Conservation (phyloP, 2,329 filamentous ascomycete species). For the Stenocarpella maydis region DNA sequence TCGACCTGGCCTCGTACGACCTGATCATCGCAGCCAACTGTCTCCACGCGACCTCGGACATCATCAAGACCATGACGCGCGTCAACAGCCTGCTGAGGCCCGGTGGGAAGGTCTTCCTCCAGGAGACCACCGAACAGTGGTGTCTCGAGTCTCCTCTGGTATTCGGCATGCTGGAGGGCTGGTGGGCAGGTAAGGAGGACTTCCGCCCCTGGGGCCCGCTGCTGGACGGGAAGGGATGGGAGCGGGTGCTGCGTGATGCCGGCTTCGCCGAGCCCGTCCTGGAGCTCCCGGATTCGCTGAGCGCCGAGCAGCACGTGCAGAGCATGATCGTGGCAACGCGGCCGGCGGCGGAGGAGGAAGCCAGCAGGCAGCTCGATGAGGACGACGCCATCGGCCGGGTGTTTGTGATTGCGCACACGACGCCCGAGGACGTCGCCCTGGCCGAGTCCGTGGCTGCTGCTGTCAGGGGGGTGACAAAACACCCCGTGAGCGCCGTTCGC, state of each 20-base stretch:
- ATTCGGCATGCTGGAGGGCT: constrained; percentile 49
- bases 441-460: constrained; percentile 24
- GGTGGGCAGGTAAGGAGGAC: constrained; percentile 44
- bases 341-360: constrained; percentile 21
- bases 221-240: constrained; percentile 28
- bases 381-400: constrained; percentile 31
- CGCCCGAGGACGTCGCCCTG: constrained; percentile 14
- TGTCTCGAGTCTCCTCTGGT: constrained; percentile 37
- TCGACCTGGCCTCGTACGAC: constrained; percentile 42
- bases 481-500: constrained; percentile 33
- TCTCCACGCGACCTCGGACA: constrained; percentile 41
- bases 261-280: constrained; percentile 31
- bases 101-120: constrained; percentile 45
- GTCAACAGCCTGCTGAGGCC: constrained; percentile 45
- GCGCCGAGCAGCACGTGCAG: constrained; percentile 31
- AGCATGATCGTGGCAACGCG: constrained; percentile 34
- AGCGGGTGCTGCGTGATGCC: constrained; percentile 26
- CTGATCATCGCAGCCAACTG: constrained; percentile 45
- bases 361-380: constrained; percentile 29
- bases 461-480: not conserved
- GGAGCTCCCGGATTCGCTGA: constrained; percentile 29
- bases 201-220: constrained; percentile 32
- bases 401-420: constrained; percentile 31
- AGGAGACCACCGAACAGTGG: constrained; percentile 36
- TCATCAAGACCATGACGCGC: constrained; percentile 40